Evolutionary conservation across 2,329 filamentous ascomycete species (phyloP), one percentile per base, ranked within the genome.

Genomic region (Monilinia fructigena): DNA sequence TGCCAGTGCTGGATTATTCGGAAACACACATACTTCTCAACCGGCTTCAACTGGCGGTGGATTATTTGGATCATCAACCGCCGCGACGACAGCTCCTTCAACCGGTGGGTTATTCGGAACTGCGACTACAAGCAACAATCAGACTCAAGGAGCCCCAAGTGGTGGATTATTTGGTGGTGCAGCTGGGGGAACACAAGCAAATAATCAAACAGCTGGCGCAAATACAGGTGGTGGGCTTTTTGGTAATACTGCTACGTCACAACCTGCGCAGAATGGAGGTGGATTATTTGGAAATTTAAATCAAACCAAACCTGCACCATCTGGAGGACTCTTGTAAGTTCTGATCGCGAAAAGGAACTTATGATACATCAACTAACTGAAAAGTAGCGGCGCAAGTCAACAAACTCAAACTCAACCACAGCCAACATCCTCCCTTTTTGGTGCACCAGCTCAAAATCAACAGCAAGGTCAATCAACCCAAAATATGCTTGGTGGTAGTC

Each of bases 111-210:
- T 78, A 18, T 78, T 78, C 69, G 75, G 75, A 45, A 38, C 47
- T 52, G 52, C 68, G n/a, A 55, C 67, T 35, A 47, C 26, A 18
- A 61, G 68, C 38, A 64, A 64, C 59, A 62, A 55, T 18, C 67
- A 68, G 38, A 35, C 47, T 4, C 73, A 63, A 53, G 67, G 65
- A 64, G 62, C 63, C 73, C 62, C 66, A 66, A 64, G 52, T 23
- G 69, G 73, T 28, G 70, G 75, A 23, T 68, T 78, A n/a, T 78
- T 78, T 69, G 75, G 75, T 45, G 70, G 72, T 63, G 52, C 72
- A n/a, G 70, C 73, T 66, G 71, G 70, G 52, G 66, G 66, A 38
- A 35, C 48, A 45, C 65, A 68, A 53, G 62, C 68, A 28, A 70
- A 72, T 31, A 71, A 68, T 54, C 66, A 70, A 55, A 72, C 74